Evolutionary conservation across 2,329 filamentous ascomycete genomes (phyloP), one percentile per base, ranked within the genome.

Genomic region (Lachnellula cervina): DNA sequence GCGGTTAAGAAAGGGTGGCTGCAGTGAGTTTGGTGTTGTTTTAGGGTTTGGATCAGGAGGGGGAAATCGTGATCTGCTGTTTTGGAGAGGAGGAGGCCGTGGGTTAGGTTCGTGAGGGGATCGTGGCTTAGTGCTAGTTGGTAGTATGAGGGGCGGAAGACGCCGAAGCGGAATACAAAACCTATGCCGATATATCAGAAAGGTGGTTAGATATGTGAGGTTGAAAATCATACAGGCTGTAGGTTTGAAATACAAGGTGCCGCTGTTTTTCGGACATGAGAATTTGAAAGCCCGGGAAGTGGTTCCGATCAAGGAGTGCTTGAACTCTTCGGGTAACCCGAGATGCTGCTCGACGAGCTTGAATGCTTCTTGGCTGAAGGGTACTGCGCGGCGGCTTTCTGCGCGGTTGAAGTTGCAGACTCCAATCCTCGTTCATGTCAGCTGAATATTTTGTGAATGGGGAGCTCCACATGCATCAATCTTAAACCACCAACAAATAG

Each of bases 141-240:
- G 38, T 58, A 58, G 17, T 44, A 52, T 2, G 46, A 35, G n/a
- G 35, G 43, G 40, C 28, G 43, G 11, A 44, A 52, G 16, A 55
- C 23, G 19, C 42, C 44, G 19, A 55, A 44, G 50, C 32, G 46
- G 34, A 54, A 54, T 8, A 56, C 25, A 23, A 51, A 56, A 40
- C 51, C 54, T 46, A 7, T 11, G 19, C 28, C 9, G 28, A 21
- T 19, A 13, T 6, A 19, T 44, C 42, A 19, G 17, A 44, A n/a
- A 19, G 19, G 19, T 17, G 25, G 4, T 44, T 46, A 5, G 21
- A 32, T n/a, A 1, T 34, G n/a, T 16, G 23, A 9, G 17, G 14
- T 13, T 35, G 44, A 23, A 7, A 32, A 28, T 14, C 14, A 21
- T 28, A 46, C 44, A 46, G 11, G 23, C 13, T 46, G 13, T 46